Evolutionary conservation across 208 protist species (phyloP).

Genomic region (Zelonia costaricensis): DNA sequence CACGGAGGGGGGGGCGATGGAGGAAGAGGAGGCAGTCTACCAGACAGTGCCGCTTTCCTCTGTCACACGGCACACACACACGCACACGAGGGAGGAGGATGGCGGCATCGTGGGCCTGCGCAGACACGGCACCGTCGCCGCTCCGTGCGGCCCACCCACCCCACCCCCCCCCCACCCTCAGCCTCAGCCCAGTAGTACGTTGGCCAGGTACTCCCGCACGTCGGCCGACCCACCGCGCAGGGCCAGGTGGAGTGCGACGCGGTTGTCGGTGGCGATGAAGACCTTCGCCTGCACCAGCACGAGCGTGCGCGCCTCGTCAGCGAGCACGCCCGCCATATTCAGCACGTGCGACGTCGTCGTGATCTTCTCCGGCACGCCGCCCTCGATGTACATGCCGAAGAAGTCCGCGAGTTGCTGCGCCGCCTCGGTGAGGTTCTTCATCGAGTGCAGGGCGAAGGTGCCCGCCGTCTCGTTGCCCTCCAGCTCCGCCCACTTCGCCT

Average conservation of each 20-base stretch:
- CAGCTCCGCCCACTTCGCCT: slow-evolving; percentile 47
- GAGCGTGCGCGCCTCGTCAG: slow-evolving; percentile 55
- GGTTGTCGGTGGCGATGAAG: slow-evolving; percentile 71
- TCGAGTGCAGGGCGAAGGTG: slow-evolving; percentile 81
- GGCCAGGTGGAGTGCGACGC: slow-evolving; percentile 78
- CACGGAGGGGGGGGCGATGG: too few species aligned
- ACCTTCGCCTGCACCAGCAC: slow-evolving; percentile 76
- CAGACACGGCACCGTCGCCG: too few species aligned
- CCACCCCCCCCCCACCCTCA: not conserved
- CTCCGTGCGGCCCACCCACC: not conserved
- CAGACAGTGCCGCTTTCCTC: too few species aligned
- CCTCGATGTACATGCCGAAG: slow-evolving; percentile 85
- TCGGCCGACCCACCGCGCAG: slow-evolving; percentile 65
- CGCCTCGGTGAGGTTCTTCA: slow-evolving; percentile 86
- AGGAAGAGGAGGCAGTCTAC: too few species aligned
- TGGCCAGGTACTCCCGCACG: slow-evolving; percentile 74
- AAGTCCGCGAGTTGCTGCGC: slow-evolving; percentile 81
- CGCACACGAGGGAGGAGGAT: too few species aligned
- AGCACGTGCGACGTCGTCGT: slow-evolving; percentile 76
- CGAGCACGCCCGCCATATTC: slow-evolving; percentile 74
- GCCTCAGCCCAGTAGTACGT: slow-evolving; percentile 62
- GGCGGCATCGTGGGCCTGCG: too few species aligned
- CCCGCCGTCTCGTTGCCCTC: slow-evolving; percentile 71
- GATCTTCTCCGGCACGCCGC: slow-evolving; percentile 72
- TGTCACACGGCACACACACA: too few species aligned